Base-by-base conservation (phyloP, 179 eudicot species). In the Nepenthes alata region DNA sequence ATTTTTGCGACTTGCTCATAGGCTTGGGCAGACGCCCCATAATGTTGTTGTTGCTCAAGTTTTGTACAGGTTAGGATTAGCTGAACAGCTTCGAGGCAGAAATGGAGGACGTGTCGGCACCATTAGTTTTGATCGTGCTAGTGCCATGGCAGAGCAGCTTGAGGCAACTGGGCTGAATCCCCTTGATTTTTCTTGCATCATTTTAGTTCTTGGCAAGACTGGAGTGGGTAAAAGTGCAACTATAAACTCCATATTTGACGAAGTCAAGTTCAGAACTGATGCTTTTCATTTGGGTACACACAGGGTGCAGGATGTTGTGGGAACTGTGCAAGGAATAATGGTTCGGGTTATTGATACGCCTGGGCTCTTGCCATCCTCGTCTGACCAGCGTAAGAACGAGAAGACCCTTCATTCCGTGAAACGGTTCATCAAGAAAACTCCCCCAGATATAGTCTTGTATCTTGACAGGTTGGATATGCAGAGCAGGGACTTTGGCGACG, bases 211-310 rank as follows among this genome's bases (percentile, higher is more conserved):
- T 57, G 98, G 96, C 37, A 89, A 91, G 79, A 72, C 87, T 0
- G 96, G 98, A 44, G 96, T 91, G 25, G 98, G 98, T 35, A 91
- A 91, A 72, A 89, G 98, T 73, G 91, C 98, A 60, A 91, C 98
- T 14, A 86, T 89, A 60, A 91, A 91, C 66, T 89, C 96, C 58
- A 89, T 91, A 59, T 89, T 91, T 59, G 96, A 86, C 47, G 95
- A 91, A 68, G 82, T 67, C 55, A 89, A 78, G 77, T 84, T 86
- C 61, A 67, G 76, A 16, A 89, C 91, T 2, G 88, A 89, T 81
- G 89, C 96, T 59, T 91, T 89, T 74, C 76, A 86, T 53, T 55
- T 60, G 37, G 91, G 95, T 52, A 91, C 98, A 5, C 84, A 75
- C 62, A 86, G 78, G 65, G 98, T 91, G 63, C 89, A 89, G 75